phyloP scores from a whole-genome alignment of 2,329 filamentous ascomycete species.

The Phyllosticta ampelicida region DNA sequence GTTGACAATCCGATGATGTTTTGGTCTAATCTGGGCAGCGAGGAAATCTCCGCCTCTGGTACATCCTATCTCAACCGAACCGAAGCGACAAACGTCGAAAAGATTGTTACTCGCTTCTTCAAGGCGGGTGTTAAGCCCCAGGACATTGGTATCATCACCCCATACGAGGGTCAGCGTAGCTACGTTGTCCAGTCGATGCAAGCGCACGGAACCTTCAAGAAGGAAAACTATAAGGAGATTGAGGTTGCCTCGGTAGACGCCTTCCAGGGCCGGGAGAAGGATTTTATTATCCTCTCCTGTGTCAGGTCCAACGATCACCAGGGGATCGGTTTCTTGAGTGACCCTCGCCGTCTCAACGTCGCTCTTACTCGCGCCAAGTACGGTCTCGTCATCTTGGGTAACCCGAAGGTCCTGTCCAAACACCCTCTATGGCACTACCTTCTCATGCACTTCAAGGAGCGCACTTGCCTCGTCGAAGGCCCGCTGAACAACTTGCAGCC shows the following conservation, averaged over 20 bases:
- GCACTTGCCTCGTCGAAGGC: constrained; percentile 89
- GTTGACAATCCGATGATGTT: constrained; percentile 98
- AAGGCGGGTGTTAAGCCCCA: constrained; percentile 91
- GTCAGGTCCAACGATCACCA: constrained; percentile 98
- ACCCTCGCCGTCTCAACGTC: constrained; percentile 93
- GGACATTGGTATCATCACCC: constrained; percentile 95
- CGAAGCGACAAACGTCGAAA: constrained; percentile 94
- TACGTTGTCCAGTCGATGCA: constrained; percentile 99
- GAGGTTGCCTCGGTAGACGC: constrained; percentile 97
- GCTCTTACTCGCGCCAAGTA: constrained; percentile 95
- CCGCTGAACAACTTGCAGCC: constrained; percentile 93
- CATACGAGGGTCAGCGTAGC: constrained; percentile 95
- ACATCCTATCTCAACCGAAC: constrained; percentile 98
- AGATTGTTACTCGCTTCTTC: constrained; percentile 97
- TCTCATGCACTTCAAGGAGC: constrained; percentile 91
- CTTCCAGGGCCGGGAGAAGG: constrained; percentile 97
- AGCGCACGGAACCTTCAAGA: constrained; percentile 92
- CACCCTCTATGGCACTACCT: constrained; percentile 97
- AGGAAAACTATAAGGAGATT: constrained; percentile 96
- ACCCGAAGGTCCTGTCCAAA: constrained; percentile 94
- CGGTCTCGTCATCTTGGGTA: constrained; percentile 89
- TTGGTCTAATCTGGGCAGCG: constrained; percentile 95
- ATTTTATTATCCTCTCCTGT: constrained; percentile 96
- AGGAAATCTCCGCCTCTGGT: constrained; percentile 95
- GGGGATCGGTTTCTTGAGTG: constrained; percentile 96